These are phyloP conservation scores for Ascobolus immersus DNA, from an alignment of 495 filamentous ascomycete genomes.

Conservation along the genomic window DNA sequence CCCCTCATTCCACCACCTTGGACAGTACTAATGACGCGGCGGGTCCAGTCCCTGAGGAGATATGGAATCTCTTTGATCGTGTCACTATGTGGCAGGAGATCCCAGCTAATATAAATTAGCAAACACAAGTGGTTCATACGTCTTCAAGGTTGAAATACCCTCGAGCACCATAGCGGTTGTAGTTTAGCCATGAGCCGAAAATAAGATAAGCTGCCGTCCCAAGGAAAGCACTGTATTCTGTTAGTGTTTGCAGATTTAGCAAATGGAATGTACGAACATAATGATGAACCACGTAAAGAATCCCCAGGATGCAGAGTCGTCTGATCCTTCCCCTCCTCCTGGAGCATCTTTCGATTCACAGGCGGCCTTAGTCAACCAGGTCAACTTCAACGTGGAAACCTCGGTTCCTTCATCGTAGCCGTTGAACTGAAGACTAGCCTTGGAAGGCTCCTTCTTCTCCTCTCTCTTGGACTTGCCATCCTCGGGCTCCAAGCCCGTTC, in stretches of 20 bases:
- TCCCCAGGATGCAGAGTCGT: constrained; percentile 38
- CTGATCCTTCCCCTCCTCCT: constrained; percentile 15
- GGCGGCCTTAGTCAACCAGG: constrained; percentile 66
- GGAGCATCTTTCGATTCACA: constrained; percentile 38
- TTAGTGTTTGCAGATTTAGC: no score
- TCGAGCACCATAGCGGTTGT: constrained; percentile 81
- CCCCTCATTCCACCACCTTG: constrained; percentile 58
- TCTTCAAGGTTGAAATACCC: constrained; percentile 17
- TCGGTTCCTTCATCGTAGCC: constrained; percentile 33
- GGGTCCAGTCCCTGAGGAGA: constrained; percentile 63
- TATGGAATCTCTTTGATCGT: constrained; percentile 82
- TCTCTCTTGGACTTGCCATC: no score
- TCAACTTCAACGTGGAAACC: constrained; percentile 40
- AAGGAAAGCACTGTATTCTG: no score
- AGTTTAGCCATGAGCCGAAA: constrained; percentile 96
- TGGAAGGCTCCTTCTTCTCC: constrained; percentile 20
- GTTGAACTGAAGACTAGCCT: constrained; percentile 39
- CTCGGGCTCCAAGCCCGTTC: constrained; percentile 44
- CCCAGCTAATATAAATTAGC: constrained; percentile 34
- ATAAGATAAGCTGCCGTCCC: constrained; percentile 74
- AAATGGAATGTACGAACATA: constrained; percentile 43
- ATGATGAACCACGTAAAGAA: constrained; percentile 96
- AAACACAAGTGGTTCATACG: neutral
- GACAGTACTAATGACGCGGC: constrained; percentile 53
- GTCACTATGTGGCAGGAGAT: constrained; percentile 78